A percentile compares a stretch with the other conserved stretches of the same genome.
Evolutionary conservation across 2,329 filamentous ascomycete genomes (phyloP).

Genomic region (Tolypocladium album): DNA sequence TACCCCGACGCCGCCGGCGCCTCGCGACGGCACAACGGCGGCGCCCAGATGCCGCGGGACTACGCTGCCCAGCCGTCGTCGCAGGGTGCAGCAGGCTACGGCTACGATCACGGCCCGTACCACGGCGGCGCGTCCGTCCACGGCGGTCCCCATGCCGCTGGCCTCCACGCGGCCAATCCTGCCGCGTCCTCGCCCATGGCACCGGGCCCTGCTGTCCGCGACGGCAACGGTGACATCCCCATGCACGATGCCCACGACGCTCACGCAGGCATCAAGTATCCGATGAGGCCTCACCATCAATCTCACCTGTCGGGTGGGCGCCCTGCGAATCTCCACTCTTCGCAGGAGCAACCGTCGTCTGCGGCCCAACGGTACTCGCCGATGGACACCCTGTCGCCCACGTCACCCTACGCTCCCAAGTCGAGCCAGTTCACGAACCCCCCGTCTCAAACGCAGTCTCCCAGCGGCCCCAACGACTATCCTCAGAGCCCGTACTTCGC

Average conservation of each 20-base stretch:
- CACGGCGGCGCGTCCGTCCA: slow-evolving; percentile 30
- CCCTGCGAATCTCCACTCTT: slow-evolving; percentile 56
- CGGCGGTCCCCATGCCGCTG: slow-evolving; percentile 15
- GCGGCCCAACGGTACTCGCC: slow-evolving; percentile 90
- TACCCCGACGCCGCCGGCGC: slow-evolving; percentile 55
- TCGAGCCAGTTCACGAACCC: slow-evolving; percentile 45
- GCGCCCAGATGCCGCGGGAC: slow-evolving; percentile 33
- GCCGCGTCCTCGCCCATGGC: slow-evolving; percentile 42
- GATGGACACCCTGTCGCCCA: slow-evolving; percentile 80
- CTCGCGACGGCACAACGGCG: slow-evolving; percentile 53
- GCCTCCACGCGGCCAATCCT: slow-evolving; percentile 36
- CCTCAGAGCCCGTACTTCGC: slow-evolving; percentile 48
- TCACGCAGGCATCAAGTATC: slow-evolving; percentile 79
- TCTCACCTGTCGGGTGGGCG: slow-evolving; percentile 51
- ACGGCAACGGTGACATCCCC: slow-evolving; percentile 63
- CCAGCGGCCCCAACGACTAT: slow-evolving; percentile 57
- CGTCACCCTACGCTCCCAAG: slow-evolving; percentile 63
- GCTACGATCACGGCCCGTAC: slow-evolving; percentile 60
- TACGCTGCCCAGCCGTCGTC: slow-evolving; percentile 28
- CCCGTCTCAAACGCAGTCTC: slow-evolving; percentile 61
- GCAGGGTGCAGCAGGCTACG: slow-evolving; percentile 16
- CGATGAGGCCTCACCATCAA: slow-evolving; percentile 67
- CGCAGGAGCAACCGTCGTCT: slow-evolving; percentile 55
- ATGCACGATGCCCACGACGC: slow-evolving; percentile 84
- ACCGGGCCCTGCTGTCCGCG: slow-evolving; percentile 47